These are phyloP conservation scores for Stereum hirsutum DNA, from an alignment of 1,284 basidiomycete species.

Conservation along the genomic window DNA sequence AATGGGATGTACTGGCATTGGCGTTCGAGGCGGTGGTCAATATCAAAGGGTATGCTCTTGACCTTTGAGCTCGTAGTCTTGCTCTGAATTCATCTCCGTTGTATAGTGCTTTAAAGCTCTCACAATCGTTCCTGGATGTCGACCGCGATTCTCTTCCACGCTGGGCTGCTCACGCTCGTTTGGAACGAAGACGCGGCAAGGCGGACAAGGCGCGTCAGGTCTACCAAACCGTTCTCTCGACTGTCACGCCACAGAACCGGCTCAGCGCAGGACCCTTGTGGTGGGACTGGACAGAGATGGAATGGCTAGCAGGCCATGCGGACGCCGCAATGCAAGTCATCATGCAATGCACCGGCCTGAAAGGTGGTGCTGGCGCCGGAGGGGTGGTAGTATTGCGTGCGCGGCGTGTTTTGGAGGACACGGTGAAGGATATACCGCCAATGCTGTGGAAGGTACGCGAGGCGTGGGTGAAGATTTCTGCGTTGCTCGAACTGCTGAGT, in stretches of 20 bases:
- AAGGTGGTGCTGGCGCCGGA: conserved; percentile 29
- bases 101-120: conserved; percentile 62
- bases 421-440: conserved; percentile 21
- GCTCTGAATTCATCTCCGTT: conserved; percentile 9
- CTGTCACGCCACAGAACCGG: conserved; percentile 25
- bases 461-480: conserved; percentile 53
- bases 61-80: conserved; percentile 5
- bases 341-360: conserved; percentile 41
- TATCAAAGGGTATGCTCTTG: conserved; percentile 43
- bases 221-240: conserved; percentile 59
- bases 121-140: conserved; percentile 58
- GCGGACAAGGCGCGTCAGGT: conserved; percentile 74
- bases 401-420: conserved; percentile 48
- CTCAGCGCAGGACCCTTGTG: conserved; percentile 48
- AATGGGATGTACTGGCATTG: conserved; percentile 57
- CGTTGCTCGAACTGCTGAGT: conserved; percentile 53
- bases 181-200: conserved; percentile 69
- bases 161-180: conserved; percentile 77
- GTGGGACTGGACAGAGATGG: conserved; percentile 88
- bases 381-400: conserved; percentile 47
- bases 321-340: conserved; percentile 44
- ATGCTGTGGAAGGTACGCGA: conserved; percentile 43
- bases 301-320: conserved; percentile 58
- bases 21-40: conserved; percentile 61
- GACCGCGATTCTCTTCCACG: conserved; percentile 59